Conservation (phyloP, 164 flowering plant genomes). For the Tinospora cordifolia region DNA sequence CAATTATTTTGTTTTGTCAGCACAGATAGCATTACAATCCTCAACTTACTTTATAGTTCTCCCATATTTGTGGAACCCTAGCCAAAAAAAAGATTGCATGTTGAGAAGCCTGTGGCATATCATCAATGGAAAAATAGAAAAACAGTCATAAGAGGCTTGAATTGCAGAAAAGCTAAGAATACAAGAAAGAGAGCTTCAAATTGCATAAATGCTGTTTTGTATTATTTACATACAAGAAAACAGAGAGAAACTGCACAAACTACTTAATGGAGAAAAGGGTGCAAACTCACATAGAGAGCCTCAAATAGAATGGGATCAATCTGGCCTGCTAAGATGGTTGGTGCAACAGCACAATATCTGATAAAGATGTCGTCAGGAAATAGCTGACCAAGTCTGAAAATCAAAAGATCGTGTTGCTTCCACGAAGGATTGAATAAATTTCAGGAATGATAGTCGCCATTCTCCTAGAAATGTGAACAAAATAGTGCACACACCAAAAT, state of each 20-base stretch:
- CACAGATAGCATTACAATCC: constrained; percentile 2
- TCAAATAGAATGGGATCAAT: constrained; percentile 86
- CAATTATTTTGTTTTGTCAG: neutral
- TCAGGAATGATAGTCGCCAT: neutral
- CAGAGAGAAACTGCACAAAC: neutral
- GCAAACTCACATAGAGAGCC: constrained; percentile 75
- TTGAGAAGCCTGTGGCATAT: constrained; percentile 71
- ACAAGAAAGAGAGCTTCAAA: neutral
- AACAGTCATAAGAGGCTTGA: neutral
- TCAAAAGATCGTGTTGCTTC: neutral
- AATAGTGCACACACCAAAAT: neutral
- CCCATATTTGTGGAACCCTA: constrained; percentile 86
- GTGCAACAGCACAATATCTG: constrained; percentile 87
- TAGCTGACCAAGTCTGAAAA: neutral
- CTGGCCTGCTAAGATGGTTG: constrained; percentile 76
- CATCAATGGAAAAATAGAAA: neutral
- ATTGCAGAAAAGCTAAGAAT: neutral
- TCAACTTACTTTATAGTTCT: constrained; percentile 65
- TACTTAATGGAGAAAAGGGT: neutral
- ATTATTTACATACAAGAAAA: neutral
- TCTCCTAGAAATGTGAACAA: neutral
- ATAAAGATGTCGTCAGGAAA: constrained; percentile 28
- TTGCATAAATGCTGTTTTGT: too few species aligned
- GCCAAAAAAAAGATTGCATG: constrained; percentile 92
- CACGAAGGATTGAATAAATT: neutral